Evolutionary conservation across 176 grass and related monocot genomes (phyloP), one percentile per base, ranked within the genome.

Genomic region (Lolium multiflorum): DNA sequence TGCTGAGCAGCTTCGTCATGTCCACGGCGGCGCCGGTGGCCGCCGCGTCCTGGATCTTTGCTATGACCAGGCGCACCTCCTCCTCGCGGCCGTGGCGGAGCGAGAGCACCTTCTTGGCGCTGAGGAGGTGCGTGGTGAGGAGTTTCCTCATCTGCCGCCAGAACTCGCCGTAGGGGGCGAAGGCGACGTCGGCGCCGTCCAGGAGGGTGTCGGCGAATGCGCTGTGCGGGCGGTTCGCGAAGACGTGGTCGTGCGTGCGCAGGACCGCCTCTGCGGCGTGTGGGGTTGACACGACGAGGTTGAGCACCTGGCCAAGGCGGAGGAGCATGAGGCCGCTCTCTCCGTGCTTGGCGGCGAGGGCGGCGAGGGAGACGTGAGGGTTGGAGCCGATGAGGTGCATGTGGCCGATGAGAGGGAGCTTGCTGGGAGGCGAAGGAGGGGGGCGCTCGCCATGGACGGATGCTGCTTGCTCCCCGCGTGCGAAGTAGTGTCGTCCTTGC

Each of bases 351-450:
- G 70, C 41, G 20, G 70, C 43, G 70, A 72, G 70, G 11, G 4
- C 11, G 11, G 41, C 70, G 70, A 72, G 70, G 70, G 70, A 72
- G 70, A 72, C n/a, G 11, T 72, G 70, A n/a, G 41, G 70, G 70
- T 72, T 11, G 70, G 70, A 15, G 71, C 44, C 71, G 43, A 74
- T 74, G 71, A 74, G 71, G 71, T 74, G 71, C 43, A 74, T 47
- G 44, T 74, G 71, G 71, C 71, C 71, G 43, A 74, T 8, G 44
- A 49, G 21, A 49, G 43, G 71, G 11, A 74, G 44, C 71, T 49
- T 74, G 44, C 6, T 74, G 39, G 71, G 44, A 74, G 71, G 71
- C n/a, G 71, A 25, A 25, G 71, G 71, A 15, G n/a, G 71, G 2
- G 71, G 71, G 11, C 71, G 71, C 0, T 49, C 44, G 71, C 44